These are phyloP conservation scores for Coix lacrymajobi DNA, from an alignment of 176 grass and related monocot genomes.

Conservation along the genomic window DNA sequence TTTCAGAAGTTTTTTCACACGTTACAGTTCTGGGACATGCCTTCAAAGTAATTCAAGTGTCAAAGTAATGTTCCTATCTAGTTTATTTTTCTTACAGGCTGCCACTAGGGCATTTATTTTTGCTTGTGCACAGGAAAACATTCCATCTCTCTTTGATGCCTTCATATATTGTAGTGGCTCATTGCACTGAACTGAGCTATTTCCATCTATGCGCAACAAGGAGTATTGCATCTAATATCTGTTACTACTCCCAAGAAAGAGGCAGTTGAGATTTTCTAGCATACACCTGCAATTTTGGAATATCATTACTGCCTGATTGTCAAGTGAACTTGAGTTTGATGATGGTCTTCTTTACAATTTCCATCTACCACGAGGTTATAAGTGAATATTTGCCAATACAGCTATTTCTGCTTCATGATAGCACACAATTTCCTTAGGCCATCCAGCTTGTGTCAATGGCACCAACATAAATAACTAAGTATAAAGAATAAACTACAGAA, in stretches of 20 bases:
- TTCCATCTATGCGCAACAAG: not conserved
- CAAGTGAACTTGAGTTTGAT: not conserved
- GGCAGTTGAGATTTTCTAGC: not conserved
- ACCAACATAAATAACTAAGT: constrained; percentile 11
- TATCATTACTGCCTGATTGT: not conserved
- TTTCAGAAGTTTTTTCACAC: constrained; percentile 12
- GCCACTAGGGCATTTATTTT: not conserved
- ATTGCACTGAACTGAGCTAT: constrained; percentile 3
- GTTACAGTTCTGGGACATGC: not conserved
- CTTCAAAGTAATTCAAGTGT: not conserved
- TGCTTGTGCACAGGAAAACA: not conserved
- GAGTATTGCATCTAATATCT: not conserved
- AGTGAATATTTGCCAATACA: constrained; percentile 21
- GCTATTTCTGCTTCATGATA: constrained; percentile 30
- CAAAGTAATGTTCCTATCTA: not conserved
- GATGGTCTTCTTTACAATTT: constrained; percentile 2
- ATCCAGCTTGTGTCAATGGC: constrained; percentile 31
- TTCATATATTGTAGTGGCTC: constrained; percentile 6
- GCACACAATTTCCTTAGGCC: constrained; percentile 25
- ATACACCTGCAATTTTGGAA: not conserved
- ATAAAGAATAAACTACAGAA: constrained; percentile 23
- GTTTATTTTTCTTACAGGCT: constrained; percentile 1
- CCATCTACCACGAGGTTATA: constrained; percentile 1
- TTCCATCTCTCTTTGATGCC: not conserved
- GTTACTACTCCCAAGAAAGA: not conserved